A percentile compares a stretch with the other conserved stretches of the same genome.
These are phyloP conservation scores for Parietaria judaica DNA, from an alignment of 306 rosid species.

Conservation along the genomic window DNA sequence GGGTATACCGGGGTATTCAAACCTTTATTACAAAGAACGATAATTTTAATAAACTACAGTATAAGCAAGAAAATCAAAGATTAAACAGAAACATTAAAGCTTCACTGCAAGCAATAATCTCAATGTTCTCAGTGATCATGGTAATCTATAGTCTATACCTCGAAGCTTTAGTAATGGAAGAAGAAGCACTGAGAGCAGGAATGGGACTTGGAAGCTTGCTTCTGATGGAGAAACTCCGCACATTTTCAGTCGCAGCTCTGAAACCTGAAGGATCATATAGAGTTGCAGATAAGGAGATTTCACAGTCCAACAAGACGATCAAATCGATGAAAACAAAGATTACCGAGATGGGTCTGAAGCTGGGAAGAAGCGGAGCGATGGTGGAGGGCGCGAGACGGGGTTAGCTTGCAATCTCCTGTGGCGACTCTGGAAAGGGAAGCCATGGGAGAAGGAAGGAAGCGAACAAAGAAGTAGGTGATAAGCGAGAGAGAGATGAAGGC, in stretches of 20 bases:
- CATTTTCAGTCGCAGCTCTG: constrained; percentile 32
- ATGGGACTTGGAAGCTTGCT: constrained; percentile 33
- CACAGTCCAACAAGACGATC: not conserved
- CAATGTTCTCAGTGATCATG: not conserved
- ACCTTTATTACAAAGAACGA: too few relatives aligned
- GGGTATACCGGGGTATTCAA: too few relatives aligned
- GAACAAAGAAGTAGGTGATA: not conserved
- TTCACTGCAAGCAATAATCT: too few relatives aligned
- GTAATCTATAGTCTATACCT: constrained; percentile 33
- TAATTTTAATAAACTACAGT: too few relatives aligned
- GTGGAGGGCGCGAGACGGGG: constrained; percentile 17
- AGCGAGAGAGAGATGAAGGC: constrained; percentile 1
- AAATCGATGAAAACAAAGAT: constrained; percentile 5
- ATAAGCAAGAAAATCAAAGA: too few relatives aligned
- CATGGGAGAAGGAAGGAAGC: constrained; percentile 25
- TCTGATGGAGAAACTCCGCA: constrained; percentile 29
- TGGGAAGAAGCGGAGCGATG: constrained; percentile 25
- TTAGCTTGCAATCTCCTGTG: constrained; percentile 35
- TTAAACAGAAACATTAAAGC: too few relatives aligned
- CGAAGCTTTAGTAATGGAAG: constrained; percentile 18
- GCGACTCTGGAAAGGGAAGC: constrained; percentile 47
- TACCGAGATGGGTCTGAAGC: constrained; percentile 45
- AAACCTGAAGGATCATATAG: constrained; percentile 22
- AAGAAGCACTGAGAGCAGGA: constrained; percentile 20
- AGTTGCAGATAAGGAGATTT: not conserved